phyloP scores from a whole-genome alignment of 257 asterid species.

The Primulina eburnea region DNA sequence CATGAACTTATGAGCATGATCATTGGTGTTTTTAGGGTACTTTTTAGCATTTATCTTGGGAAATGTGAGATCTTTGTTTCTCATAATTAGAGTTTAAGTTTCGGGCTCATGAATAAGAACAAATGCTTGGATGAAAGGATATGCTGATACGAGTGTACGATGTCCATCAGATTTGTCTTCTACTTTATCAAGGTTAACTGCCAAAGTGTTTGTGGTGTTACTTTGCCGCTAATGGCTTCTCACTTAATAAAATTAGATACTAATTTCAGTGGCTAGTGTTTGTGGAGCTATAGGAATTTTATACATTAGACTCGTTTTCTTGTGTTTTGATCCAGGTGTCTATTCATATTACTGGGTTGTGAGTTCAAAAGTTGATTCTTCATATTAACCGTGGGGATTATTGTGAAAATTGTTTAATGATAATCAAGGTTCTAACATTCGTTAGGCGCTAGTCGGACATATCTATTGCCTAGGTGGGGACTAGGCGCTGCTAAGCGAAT shows the following conservation, averaged over 20 bases:
- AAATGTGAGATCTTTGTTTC: neutral
- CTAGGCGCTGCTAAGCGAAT: too few species aligned
- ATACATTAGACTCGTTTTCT: neutral
- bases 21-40: too few species aligned
- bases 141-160: neutral
- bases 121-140: neutral
- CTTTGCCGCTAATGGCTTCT: neutral
- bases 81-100: neutral
- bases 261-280: neutral
- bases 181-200: neutral
- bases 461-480: too few species aligned
- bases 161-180: neutral
- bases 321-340: neutral
- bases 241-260: neutral
- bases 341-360: neutral
- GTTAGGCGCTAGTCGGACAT: too few species aligned
- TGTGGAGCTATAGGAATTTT: too few species aligned
- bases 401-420: neutral
- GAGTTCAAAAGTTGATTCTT: neutral
- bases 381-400: neutral
- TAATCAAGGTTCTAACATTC: too few species aligned
- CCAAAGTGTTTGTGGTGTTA: neutral
- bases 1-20: too few species aligned
- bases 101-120: neutral
- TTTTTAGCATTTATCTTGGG: neutral